These are phyloP conservation scores for Boletales sp. DNA, from an alignment of 768 basidiomycete species.

Conservation along the genomic window DNA sequence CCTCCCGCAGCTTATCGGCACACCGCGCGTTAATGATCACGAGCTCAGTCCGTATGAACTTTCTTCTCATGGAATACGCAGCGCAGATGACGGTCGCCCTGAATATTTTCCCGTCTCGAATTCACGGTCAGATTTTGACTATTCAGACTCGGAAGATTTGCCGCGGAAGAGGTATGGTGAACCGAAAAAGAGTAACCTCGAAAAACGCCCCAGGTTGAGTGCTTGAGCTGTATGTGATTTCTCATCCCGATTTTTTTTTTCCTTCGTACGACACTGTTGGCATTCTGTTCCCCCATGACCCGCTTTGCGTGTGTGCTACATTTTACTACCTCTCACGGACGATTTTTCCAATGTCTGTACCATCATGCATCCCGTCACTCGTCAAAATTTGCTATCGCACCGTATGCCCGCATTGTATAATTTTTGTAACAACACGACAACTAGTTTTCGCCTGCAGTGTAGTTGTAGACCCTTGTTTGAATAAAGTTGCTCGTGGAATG, in stretches of 20 bases:
- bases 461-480: conserved; percentile 25
- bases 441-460: conserved; percentile 21
- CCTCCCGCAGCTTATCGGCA: conserved; percentile 26
- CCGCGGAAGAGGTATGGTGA: conserved; percentile 22
- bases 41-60: conserved; percentile 27
- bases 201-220: conserved; percentile 27
- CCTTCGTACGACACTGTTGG: conserved; percentile 1
- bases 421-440: conserved; percentile 27
- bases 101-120: conserved; percentile 36
- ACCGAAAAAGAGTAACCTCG: conserved; percentile 16
- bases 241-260: conserved; percentile 5
- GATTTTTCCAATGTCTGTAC: conserved; percentile 21
- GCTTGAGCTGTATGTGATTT: conserved; percentile 15
- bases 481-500: conserved; percentile 11
- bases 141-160: conserved; percentile 24
- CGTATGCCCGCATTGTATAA: conserved; percentile 29
- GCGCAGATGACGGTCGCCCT: conserved; percentile 22
- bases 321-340: conserved; percentile 18
- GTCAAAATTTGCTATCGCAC: conserved; percentile 12
- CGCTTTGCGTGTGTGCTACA: conserved; percentile 7
- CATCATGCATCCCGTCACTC: conserved; percentile 23
- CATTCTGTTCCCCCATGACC: neutral
- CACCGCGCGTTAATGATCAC: conserved; percentile 20
- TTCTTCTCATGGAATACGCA: conserved; percentile 14
- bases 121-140: conserved; percentile 33